phyloP scores from a whole-genome alignment of 2,329 filamentous ascomycete species.

The Plenodomus tracheiphilus region DNA sequence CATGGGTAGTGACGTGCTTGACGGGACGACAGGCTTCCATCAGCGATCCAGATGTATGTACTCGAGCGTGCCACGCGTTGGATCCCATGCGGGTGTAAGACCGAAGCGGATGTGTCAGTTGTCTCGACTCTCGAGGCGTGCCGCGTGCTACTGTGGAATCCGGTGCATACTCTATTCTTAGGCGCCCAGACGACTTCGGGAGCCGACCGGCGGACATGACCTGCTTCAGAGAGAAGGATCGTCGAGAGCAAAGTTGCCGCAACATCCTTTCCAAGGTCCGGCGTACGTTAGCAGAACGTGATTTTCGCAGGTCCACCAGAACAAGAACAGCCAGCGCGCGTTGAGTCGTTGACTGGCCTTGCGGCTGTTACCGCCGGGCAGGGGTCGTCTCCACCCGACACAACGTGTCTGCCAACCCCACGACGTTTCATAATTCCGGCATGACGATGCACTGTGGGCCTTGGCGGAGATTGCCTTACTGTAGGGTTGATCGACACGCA shows the following conservation, averaged over 20 bases:
- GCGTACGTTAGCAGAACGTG: no score
- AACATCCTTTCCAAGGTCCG: not conserved
- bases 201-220: not conserved
- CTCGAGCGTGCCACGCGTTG: not conserved
- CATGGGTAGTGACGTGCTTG: not conserved
- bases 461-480: not conserved
- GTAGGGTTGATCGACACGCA: not conserved
- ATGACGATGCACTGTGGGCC: not conserved
- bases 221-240: not conserved
- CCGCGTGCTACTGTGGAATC: not conserved
- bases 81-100: not conserved
- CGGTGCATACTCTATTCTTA: no score
- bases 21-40: not conserved
- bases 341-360: not conserved
- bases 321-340: not conserved
- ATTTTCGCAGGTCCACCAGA: no score
- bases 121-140: not conserved
- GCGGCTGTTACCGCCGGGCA: not conserved
- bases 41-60: not conserved
- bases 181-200: not conserved
- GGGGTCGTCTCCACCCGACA: not conserved
- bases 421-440: not conserved
- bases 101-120: not conserved
- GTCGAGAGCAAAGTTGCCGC: not conserved
- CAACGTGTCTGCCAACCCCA: not conserved